These are phyloP conservation scores for Pleurotus eryngii DNA, from an alignment of 768 basidiomycete genomes.

Conservation along the genomic window DNA sequence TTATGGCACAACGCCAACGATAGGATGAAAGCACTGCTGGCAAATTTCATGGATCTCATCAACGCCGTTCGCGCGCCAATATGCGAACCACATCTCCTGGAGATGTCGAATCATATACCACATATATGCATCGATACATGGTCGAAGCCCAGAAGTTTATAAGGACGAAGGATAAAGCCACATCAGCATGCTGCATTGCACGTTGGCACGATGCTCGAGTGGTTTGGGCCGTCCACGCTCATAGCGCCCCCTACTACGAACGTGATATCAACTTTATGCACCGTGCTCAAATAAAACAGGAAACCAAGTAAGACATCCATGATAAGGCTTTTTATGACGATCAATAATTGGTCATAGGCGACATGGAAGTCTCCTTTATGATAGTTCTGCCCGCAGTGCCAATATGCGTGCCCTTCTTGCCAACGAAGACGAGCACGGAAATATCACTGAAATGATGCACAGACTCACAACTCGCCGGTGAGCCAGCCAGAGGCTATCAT, in stretches of 20 bases:
- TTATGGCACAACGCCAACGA: constrained; percentile 15
- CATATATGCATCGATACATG: constrained; percentile 18
- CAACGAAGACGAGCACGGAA: background rate
- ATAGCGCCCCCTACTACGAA: constrained; percentile 25
- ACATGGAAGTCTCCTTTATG: constrained; percentile 16
- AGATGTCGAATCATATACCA: constrained; percentile 17
- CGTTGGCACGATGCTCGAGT: constrained; percentile 13
- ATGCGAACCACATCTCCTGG: constrained; percentile 14
- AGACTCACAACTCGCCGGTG: constrained; percentile 10
- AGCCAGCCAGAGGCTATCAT: constrained; percentile 14
- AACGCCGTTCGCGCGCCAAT: constrained; percentile 17
- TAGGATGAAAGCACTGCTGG: constrained; percentile 16
- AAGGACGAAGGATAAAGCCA: constrained; percentile 15
- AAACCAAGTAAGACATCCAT: constrained; percentile 11
- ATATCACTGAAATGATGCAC: constrained; percentile 4
- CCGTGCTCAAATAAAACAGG: constrained; percentile 10
- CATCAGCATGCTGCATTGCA: constrained; percentile 21
- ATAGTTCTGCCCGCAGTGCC: constrained; percentile 1
- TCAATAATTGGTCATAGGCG: constrained; percentile 6
- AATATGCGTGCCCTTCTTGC: constrained; percentile 14
- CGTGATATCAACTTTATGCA: constrained; percentile 23
- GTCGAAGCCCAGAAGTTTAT: constrained; percentile 9
- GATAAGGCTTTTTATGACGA: background rate
- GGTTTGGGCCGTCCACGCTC: constrained; percentile 23
- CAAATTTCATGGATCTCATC: constrained; percentile 26